phyloP scores from a whole-genome alignment of 441 rosid species.

The Syzygium syzygioides region DNA sequence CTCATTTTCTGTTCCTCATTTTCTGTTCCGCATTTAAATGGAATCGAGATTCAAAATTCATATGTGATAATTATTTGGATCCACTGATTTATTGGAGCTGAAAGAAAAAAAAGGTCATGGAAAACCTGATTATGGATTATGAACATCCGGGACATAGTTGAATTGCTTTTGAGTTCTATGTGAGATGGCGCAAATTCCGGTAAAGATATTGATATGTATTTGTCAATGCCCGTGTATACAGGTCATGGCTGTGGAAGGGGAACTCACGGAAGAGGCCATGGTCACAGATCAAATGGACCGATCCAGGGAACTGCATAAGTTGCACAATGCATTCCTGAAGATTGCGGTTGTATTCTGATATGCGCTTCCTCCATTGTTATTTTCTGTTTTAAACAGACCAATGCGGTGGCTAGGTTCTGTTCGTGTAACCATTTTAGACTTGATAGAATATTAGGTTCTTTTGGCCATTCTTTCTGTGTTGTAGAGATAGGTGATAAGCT shows the following conservation, averaged over 20 bases:
- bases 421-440: not conserved
- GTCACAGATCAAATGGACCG: slow-evolving; percentile 52
- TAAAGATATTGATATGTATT: not conserved
- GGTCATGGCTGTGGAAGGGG: slow-evolving; percentile 88
- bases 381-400: not conserved
- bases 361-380: not conserved
- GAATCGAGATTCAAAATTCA: not conserved
- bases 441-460: not conserved
- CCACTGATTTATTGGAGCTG: not conserved
- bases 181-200: not conserved
- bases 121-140: not conserved
- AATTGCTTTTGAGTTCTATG: not conserved
- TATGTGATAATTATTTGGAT: not conserved
- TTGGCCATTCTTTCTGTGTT: no score
- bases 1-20: not conserved
- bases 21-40: not conserved
- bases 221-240: slow-evolving; percentile 3
- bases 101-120: not conserved
- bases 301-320: slow-evolving; percentile 27
- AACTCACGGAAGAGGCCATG: slow-evolving; percentile 76
- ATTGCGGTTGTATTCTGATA: not conserved
- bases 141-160: not conserved
- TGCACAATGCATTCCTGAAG: not conserved
- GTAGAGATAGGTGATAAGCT: slow-evolving; percentile 10
- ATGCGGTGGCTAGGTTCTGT: not conserved